phyloP scores from a whole-genome alignment of 768 basidiomycete genomes.

The Lanmaoa pseudosensibilis region DNA sequence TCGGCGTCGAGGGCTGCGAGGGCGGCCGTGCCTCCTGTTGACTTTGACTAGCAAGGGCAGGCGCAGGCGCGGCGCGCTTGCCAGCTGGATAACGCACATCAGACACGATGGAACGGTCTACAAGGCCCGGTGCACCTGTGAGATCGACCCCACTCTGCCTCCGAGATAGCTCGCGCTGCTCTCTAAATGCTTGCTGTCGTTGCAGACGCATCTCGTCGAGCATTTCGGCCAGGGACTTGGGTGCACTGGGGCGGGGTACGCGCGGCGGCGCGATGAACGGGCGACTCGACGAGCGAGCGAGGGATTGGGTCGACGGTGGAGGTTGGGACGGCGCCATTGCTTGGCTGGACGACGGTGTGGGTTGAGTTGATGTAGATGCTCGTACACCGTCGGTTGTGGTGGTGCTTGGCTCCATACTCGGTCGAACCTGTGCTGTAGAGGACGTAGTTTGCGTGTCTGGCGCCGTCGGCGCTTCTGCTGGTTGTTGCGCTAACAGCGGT shows the following conservation, averaged over 20 bases:
- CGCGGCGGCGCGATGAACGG: conserved; percentile 27
- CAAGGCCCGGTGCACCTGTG: background rate
- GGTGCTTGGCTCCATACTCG: background rate
- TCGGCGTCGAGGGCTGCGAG: background rate
- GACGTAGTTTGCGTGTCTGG: background rate
- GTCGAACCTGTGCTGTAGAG: background rate
- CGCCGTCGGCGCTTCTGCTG: background rate
- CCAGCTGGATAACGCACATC: background rate
- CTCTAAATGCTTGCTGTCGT: background rate
- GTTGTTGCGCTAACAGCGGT: background rate
- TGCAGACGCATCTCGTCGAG: conserved; percentile 23
- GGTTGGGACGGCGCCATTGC: background rate
- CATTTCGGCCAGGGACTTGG: conserved; percentile 21
- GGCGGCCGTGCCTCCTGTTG: background rate
- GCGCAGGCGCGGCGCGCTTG: background rate
- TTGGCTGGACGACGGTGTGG: background rate
- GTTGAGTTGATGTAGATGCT: background rate
- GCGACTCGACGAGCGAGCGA: background rate
- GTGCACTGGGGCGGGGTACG: conserved; percentile 10
- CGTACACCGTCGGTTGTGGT: background rate
- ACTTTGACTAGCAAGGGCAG: background rate
- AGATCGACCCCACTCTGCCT: background rate
- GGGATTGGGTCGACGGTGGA: conserved; percentile 2
- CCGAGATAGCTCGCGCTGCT: background rate
- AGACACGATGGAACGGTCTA: background rate